These are phyloP conservation scores for Daedaleopsis sinensis DNA, from an alignment of 768 basidiomycete genomes.

Conservation along the genomic window DNA sequence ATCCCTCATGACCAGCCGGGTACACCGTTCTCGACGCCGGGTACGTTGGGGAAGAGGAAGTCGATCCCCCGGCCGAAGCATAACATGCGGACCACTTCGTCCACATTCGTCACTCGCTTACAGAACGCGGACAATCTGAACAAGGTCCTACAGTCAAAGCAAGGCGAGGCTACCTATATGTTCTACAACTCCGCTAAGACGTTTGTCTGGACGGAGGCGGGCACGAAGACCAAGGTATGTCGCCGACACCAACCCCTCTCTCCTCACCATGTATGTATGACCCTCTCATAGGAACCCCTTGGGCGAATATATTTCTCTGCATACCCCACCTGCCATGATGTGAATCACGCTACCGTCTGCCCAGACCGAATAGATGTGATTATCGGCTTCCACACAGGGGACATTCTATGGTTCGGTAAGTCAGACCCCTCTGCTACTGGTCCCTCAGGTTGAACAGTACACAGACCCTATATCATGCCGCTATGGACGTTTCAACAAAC, in stretches of 20 bases:
- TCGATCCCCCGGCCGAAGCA: conserved; percentile 76
- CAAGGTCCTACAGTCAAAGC: conserved; percentile 71
- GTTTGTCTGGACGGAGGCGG: conserved; percentile 85
- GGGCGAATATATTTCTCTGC: conserved; percentile 84
- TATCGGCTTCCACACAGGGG: conserved; percentile 93
- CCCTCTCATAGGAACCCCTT: conserved; percentile 71
- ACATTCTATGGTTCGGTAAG: conserved; percentile 92
- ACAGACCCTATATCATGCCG: conserved; percentile 79
- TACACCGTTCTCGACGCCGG: conserved; percentile 60
- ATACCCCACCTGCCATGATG: conserved; percentile 89
- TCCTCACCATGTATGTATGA: conserved; percentile 3
- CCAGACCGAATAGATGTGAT: conserved; percentile 83
- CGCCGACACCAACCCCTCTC: neutral
- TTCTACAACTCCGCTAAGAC: conserved; percentile 89
- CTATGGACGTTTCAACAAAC: conserved; percentile 88
- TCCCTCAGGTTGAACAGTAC: conserved; percentile 6
- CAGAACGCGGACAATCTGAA: conserved; percentile 80
- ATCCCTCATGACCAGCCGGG: conserved; percentile 48
- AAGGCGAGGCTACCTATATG: conserved; percentile 83
- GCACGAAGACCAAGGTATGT: conserved; percentile 80
- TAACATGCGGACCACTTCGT: conserved; percentile 87
- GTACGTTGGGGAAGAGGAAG: conserved; percentile 63
- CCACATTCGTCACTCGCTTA: conserved; percentile 88
- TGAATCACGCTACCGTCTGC: conserved; percentile 78
- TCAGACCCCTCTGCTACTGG: conserved; percentile 9